A percentile compares a stretch with the other conserved stretches of the same genome.
Evolutionary conservation across 805 yeast genomes (phyloP).

Genomic region (Grigorovia yakushimaensis): DNA sequence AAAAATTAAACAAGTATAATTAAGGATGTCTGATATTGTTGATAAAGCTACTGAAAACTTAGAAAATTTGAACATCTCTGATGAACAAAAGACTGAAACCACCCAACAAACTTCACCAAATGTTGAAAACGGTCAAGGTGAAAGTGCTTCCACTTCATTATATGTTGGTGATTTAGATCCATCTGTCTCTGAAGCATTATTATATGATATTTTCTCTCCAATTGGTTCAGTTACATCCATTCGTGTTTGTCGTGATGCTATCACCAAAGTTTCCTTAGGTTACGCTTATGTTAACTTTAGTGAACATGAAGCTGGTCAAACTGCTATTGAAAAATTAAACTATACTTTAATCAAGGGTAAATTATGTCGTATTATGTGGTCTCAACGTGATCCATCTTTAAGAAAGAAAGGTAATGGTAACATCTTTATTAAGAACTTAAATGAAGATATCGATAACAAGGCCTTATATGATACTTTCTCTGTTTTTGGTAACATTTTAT

Average conservation of each 20-base stretch:
- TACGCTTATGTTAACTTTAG: slow-evolving; percentile 97
- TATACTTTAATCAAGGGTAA: slow-evolving; percentile 88
- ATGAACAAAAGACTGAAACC: slow-evolving; percentile 25
- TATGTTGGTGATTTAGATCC: slow-evolving; percentile 97
- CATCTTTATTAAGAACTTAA: slow-evolving; percentile 96
- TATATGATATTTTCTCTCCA: slow-evolving; percentile 89
- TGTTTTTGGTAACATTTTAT: slow-evolving; percentile 90
- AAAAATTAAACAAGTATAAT: no score
- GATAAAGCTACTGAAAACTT: slow-evolving; percentile 30
- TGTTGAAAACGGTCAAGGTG: slow-evolving; percentile 20
- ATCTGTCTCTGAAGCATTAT: slow-evolving; percentile 83
- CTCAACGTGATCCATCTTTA: slow-evolving; percentile 94
- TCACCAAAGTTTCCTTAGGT: slow-evolving; percentile 92
- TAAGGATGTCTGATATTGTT: slow-evolving; percentile 30
- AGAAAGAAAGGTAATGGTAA: slow-evolving; percentile 95
- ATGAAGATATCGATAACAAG: slow-evolving; percentile 97
- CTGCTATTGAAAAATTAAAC: slow-evolving; percentile 92
- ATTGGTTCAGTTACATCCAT: slow-evolving; percentile 93
- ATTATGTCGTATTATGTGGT: slow-evolving; percentile 99
- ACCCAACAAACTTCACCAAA: slow-evolving; percentile 17
- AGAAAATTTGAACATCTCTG: slow-evolving; percentile 27
- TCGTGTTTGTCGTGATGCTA: slow-evolving; percentile 98
- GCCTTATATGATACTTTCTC: slow-evolving; percentile 96
- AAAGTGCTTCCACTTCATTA: slow-evolving; percentile 68
- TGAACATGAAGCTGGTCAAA: slow-evolving; percentile 80